These are phyloP conservation scores for Trichoderma gamsii DNA, from an alignment of 495 filamentous ascomycete genomes.

Conservation along the genomic window DNA sequence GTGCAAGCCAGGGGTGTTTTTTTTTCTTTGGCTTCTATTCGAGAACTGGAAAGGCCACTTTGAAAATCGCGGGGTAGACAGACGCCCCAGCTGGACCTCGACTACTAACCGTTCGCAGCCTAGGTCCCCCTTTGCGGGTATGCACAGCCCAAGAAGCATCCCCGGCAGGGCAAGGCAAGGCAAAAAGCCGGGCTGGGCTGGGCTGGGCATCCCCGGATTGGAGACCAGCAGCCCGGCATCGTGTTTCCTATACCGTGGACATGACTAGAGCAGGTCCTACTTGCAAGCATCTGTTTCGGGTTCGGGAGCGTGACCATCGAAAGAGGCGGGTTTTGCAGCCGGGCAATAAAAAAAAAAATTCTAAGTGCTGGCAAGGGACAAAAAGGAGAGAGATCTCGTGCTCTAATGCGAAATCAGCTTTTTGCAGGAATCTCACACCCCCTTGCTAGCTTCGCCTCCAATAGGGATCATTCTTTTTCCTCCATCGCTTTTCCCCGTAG, in stretches of 20 bases:
- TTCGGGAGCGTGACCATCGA: no score
- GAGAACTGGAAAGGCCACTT: not conserved
- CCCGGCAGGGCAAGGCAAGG: not conserved
- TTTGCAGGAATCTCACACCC: not conserved
- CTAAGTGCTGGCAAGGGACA: not conserved
- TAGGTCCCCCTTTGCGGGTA: not conserved
- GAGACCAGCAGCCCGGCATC: no score
- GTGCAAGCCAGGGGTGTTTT: no score
- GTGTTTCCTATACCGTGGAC: no score
- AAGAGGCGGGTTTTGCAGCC: not conserved
- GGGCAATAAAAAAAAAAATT: not conserved
- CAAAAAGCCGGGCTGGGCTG: not conserved
- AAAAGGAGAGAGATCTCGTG: slow-evolving; percentile 13
- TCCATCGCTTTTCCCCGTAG: not conserved
- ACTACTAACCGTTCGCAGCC: not conserved
- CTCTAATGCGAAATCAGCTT: not conserved
- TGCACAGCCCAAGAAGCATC: not conserved
- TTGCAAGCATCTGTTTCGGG: no score
- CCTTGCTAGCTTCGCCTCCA: not conserved
- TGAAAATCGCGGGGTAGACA: slow-evolving; percentile 9
- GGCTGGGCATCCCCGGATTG: no score
- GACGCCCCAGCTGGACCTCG: not conserved
- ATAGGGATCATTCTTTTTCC: not conserved
- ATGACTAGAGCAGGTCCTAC: no score
- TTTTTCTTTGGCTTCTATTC: not conserved